Evolutionary conservation across 805 yeast genomes (phyloP).

Genomic region (Cyberlindnera sargentensis): DNA sequence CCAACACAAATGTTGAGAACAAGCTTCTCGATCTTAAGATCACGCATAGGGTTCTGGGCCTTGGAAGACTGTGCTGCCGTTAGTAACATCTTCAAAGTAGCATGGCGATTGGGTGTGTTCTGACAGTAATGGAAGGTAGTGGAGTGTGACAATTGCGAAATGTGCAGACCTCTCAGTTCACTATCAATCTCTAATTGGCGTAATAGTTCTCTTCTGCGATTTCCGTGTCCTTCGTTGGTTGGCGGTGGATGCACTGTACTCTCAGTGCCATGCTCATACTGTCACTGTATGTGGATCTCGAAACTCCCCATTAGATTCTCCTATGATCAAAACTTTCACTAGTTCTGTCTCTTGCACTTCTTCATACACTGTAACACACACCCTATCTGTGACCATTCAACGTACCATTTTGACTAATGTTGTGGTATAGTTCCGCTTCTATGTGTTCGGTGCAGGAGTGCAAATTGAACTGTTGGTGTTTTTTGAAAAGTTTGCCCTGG

Average conservation of each 20-base stretch:
- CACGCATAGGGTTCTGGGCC: slow-evolving; percentile 95
- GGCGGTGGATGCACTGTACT: too few relatives aligned
- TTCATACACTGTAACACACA: background rate
- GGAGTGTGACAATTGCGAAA: too few relatives aligned
- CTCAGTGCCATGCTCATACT: too few relatives aligned
- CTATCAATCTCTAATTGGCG: too few relatives aligned
- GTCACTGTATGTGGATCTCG: too few relatives aligned
- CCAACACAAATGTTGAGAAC: slow-evolving; percentile 99
- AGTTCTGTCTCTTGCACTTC: background rate
- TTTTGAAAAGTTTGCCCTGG: slow-evolving; percentile 13
- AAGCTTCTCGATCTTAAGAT: slow-evolving; percentile 97
- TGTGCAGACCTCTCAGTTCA: too few relatives aligned
- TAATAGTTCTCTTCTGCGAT: too few relatives aligned
- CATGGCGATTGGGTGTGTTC: too few relatives aligned
- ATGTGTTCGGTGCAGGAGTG: slow-evolving; percentile 10
- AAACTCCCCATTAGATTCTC: too few relatives aligned
- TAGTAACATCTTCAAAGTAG: slow-evolving; percentile 6
- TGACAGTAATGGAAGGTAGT: too few relatives aligned
- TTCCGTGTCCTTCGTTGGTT: too few relatives aligned
- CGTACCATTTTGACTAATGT: slow-evolving; percentile 21
- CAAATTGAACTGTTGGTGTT: background rate
- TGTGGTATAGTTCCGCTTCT: slow-evolving; percentile 8
- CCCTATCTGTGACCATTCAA: background rate
- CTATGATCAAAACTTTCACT: too few relatives aligned
- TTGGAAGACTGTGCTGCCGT: slow-evolving; percentile 34